Evolutionary conservation across 192 early-diverging fungal genomes (phyloP).

Genomic region (Cetraspora pellucida): DNA sequence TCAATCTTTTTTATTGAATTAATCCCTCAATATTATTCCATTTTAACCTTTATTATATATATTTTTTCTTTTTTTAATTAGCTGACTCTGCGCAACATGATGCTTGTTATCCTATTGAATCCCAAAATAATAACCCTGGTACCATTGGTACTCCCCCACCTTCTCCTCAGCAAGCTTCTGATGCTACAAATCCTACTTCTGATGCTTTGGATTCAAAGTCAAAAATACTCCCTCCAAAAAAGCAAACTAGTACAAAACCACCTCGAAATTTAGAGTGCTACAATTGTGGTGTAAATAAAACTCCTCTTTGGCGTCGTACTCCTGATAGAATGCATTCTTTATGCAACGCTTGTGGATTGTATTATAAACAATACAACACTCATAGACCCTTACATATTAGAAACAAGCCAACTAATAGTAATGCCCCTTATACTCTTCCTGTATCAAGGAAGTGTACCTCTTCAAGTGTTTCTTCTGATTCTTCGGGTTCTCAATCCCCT

Average conservation of each 20-base stretch:
- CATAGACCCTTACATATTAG: constrained; percentile 63
- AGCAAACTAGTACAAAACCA: constrained; percentile 43
- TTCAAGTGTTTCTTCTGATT: neutral
- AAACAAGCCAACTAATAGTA: constrained; percentile 48
- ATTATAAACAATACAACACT: constrained; percentile 64
- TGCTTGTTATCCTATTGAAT: neutral
- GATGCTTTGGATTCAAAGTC: constrained; percentile 3
- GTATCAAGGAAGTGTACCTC: constrained; percentile 26
- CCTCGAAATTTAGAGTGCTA: constrained; percentile 63
- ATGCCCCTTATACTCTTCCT: constrained; percentile 43
- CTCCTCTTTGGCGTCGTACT: constrained; percentile 81
- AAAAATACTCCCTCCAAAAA: constrained; percentile 36
- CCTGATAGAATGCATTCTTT: constrained; percentile 73
- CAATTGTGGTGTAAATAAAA: constrained; percentile 77
- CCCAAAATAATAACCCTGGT: neutral
- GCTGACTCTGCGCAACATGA: constrained; percentile 1
- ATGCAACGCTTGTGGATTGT: constrained; percentile 82
- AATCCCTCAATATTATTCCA: too few relatives aligned
- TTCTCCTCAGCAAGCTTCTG: neutral
- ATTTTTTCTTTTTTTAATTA: neutral
- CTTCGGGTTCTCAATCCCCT: neutral
- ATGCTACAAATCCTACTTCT: neutral
- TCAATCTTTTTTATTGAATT: too few relatives aligned
- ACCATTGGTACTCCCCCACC: neutral
- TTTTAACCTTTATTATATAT: too few relatives aligned